Evolutionary conservation across 83 land plant genomes (phyloP), one percentile per base, ranked within the genome.

Genomic region (Diphasiastrum complanatum): DNA sequence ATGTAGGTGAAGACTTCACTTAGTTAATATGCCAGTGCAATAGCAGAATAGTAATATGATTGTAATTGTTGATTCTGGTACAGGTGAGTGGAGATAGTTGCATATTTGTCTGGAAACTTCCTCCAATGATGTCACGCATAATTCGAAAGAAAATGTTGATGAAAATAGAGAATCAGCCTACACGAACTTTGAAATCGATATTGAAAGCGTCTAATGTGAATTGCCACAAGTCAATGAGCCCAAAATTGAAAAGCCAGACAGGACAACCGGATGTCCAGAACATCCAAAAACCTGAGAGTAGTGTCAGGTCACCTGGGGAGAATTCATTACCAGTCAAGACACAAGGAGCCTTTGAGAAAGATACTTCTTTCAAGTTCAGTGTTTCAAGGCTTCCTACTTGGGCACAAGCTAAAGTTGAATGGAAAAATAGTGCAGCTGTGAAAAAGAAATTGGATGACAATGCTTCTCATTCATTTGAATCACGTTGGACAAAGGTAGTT

Each of bases 11-110:
- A n/a, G n/a, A n/a, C n/a, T n/a, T n/a, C n/a, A n/a, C n/a, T n/a
- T n/a, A n/a, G n/a, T n/a, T n/a, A n/a, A n/a, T n/a, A n/a, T n/a
- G n/a, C n/a, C n/a, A n/a, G n/a, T n/a, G n/a, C n/a, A n/a, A n/a
- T n/a, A n/a, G n/a, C n/a, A n/a, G n/a, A n/a, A n/a, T n/a, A n/a
- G n/a, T n/a, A n/a, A n/a, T n/a, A n/a, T n/a, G n/a, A n/a, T n/a
- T n/a, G n/a, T n/a, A n/a, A n/a, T n/a, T n/a, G n/a, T n/a, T n/a
- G n/a, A n/a, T n/a, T n/a, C n/a, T 33, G 3, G 35, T 70, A 36
- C 65, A 85, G 90, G 87, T 85, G 14, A 77, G 84, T 72, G 90
- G 84, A 60, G 90, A 85, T 51, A 71, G 86, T 50, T 85, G 90
- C 70, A 83, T 85, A 12, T 85, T 85, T 62, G 64, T 85, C 4